phyloP scores from a whole-genome alignment of 176 grass and related monocot genomes.

The Bothriochloa decipiens region DNA sequence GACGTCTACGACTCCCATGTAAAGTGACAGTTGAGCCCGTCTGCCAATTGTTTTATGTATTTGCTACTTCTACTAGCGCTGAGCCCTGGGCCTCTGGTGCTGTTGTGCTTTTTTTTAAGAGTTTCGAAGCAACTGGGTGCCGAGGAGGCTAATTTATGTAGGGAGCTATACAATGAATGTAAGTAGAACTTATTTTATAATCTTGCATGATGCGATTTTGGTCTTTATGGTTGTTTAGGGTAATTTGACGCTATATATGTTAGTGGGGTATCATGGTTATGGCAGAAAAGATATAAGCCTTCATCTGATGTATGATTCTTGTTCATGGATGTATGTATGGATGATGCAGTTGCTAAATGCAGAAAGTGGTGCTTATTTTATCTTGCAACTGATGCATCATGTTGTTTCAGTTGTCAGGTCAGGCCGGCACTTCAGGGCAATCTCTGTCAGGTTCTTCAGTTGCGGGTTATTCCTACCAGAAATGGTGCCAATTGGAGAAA shows the following conservation, averaged over 20 bases:
- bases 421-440: not conserved
- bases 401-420: not conserved
- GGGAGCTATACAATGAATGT: conserved; percentile 32
- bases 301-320: not conserved
- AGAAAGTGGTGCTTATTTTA: not conserved
- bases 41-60: conserved; percentile 13
- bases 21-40: conserved; percentile 50
- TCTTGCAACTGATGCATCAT: not conserved
- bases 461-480: not conserved
- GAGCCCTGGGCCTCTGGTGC: conserved; percentile 34
- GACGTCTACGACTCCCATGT: conserved; percentile 73
- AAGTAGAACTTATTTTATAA: conserved; percentile 30
- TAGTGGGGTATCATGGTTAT: not conserved
- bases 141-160: conserved; percentile 35
- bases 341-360: not conserved
- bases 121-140: conserved; percentile 9
- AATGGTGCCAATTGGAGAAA: not conserved
- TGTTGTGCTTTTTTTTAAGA: not conserved
- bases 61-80: conserved; percentile 1
- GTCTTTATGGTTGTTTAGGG: not conserved
- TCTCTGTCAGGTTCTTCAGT: not conserved
- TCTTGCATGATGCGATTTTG: not conserved
- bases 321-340: not conserved
- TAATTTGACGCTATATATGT: not conserved
- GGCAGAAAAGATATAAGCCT: not conserved